phyloP scores from a whole-genome alignment of 2,329 filamentous ascomycete genomes.

The Fusarium stilboides region DNA sequence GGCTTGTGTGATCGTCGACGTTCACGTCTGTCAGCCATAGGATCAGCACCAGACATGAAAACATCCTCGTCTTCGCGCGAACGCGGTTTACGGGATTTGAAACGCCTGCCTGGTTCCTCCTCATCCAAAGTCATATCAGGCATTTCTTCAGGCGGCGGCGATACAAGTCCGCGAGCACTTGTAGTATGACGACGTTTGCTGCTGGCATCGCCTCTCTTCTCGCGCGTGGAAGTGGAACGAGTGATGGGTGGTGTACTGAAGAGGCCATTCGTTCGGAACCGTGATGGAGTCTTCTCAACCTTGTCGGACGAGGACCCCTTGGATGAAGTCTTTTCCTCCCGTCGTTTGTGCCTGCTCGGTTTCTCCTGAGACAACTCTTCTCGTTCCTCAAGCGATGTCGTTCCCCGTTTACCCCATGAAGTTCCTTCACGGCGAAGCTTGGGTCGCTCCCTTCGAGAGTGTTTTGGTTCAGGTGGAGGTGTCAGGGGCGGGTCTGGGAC shows the following conservation, averaged over 20 bases:
- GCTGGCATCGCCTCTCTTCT: conserved; percentile 70
- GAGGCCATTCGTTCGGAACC: conserved; percentile 71
- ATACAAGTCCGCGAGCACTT: conserved; percentile 76
- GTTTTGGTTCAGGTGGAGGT: conserved; percentile 70
- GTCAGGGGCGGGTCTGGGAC: conserved; percentile 64
- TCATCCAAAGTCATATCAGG: conserved; percentile 79
- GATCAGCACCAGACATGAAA: conserved; percentile 63
- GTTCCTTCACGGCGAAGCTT: conserved; percentile 80
- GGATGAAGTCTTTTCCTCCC: conserved; percentile 74
- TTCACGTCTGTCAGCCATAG: conserved; percentile 50
- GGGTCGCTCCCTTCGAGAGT: conserved; percentile 81
- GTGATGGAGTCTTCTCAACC: conserved; percentile 67
- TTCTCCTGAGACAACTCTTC: conserved; percentile 72
- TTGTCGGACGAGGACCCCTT: conserved; percentile 84
- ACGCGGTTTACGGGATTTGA: conserved; percentile 59
- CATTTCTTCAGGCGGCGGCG: conserved; percentile 80
- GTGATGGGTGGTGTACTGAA: conserved; percentile 79
- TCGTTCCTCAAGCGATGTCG: conserved; percentile 60
- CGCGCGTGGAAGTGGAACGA: conserved; percentile 78
- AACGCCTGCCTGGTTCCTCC: conserved; percentile 59
- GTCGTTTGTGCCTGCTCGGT: conserved; percentile 69
- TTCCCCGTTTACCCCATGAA: conserved; percentile 84
- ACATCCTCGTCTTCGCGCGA: conserved; percentile 59
- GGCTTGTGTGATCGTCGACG: conserved; percentile 62
- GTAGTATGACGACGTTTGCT: conserved; percentile 77